Base-by-base conservation (phyloP, 495 filamentous ascomycete species). In the Penicillium taxi region DNA sequence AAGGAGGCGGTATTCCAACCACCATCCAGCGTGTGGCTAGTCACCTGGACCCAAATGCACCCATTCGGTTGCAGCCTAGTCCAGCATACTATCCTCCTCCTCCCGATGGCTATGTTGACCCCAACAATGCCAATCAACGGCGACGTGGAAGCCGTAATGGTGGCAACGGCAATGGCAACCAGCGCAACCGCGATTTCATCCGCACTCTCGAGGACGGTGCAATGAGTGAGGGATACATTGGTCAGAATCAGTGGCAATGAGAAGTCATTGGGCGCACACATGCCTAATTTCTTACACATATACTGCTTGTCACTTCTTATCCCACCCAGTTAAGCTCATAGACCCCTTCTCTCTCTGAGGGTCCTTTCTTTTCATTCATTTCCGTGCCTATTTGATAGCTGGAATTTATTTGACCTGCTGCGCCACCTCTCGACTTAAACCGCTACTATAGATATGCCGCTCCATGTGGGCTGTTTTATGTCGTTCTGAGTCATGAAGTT, bases 61-160 rank as follows among this genome's bases (percentile, higher is more conserved):
- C 93, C 0, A 96, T 99, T 52, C 73, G 93, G 28, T 59, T 95
- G 25, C 93, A 99, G 54, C 93, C 93, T 5, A 95, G 87, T 41
- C 93, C 93, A 2, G 93, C 93, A 6, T 99, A 99, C 59, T 96
- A 96, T 48, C 93, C 91, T 11, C 91, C 91, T 6, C 89, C 89
- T n/a, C 76, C 85, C 2, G 91, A 95, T 43, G 89, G 87, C 6
- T 74, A 82, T 27, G 74, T 81, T 8, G 79, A 84, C 44, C 58
- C 71, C 16, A 74, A 65, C 22, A 55, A 66, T n/a, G 55, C 65
- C 12, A 81, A 78, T 47, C 74, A 81, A 26, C 72, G 84, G 22
- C 71, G 90, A 34, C 78, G 89, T 49, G 31, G 31, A 13, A 21
- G 17, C n/a, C 19, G 22, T 17, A 13, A 22, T 8, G 25, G 17